phyloP scores from a whole-genome alignment of 2,329 filamentous ascomycete genomes.

The Fusarium albosuccineum region DNA sequence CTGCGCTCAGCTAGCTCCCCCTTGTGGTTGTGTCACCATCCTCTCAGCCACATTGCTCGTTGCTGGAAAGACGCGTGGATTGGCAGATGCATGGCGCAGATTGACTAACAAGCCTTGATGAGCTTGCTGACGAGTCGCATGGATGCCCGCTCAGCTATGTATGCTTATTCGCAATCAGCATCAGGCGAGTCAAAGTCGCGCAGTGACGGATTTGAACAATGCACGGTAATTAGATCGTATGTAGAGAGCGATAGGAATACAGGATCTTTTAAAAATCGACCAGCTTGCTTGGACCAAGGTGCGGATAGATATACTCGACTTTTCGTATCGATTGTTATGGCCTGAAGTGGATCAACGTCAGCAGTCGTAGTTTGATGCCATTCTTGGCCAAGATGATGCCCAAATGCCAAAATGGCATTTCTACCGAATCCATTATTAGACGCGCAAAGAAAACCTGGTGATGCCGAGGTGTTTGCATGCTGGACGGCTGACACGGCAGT shows the following conservation, averaged over 20 bases:
- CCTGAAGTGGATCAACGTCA: neutral
- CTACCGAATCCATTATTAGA: neutral
- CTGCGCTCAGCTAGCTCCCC: neutral
- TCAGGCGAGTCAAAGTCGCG: neutral
- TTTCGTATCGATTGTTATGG: too few relatives aligned
- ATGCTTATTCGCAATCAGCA: conserved; percentile 7
- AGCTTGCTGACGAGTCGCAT: conserved; percentile 7
- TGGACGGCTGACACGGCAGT: conserved; percentile 4
- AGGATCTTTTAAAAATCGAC: neutral
- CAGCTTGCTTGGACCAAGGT: too few relatives aligned
- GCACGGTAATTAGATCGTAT: neutral
- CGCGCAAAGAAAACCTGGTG: neutral
- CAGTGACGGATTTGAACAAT: neutral
- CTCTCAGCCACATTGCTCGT: neutral
- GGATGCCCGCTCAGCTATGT: neutral
- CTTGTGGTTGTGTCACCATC: neutral
- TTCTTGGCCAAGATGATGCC: too few relatives aligned
- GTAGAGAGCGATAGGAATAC: neutral
- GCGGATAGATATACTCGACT: too few relatives aligned
- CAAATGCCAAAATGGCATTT: neutral
- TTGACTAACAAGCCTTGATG: conserved; percentile 4
- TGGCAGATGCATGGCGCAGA: conserved; percentile 14
- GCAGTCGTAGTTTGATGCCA: too few relatives aligned
- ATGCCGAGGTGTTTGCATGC: neutral
- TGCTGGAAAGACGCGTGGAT: conserved; percentile 6